These are phyloP conservation scores for Penicillium bovifimosum DNA, from an alignment of 495 filamentous ascomycete species.

Conservation along the genomic window DNA sequence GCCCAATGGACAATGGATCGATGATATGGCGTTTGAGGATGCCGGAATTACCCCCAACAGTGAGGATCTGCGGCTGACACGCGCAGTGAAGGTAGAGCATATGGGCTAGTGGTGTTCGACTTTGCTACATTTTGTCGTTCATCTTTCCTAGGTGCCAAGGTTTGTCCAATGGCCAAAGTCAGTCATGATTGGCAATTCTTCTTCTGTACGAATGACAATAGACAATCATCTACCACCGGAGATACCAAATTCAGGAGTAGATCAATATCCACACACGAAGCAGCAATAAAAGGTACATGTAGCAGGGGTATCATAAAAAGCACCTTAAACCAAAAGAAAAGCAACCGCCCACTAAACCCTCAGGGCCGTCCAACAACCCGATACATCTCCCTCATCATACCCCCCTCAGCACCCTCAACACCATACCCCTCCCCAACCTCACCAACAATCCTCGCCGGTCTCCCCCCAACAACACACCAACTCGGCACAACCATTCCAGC, in stretches of 20 bases:
- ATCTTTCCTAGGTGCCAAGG: not conserved
- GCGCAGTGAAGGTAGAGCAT: conserved; percentile 28
- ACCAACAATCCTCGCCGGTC: conserved; percentile 75
- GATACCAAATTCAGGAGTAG: not conserved
- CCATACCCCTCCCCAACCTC: conserved; percentile 80
- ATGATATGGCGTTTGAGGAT: conserved; percentile 70
- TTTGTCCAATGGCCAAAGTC: not conserved
- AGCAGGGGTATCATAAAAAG: conserved; percentile 22
- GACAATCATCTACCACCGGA: not conserved
- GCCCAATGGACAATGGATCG: conserved; percentile 61
- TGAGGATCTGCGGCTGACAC: conserved; percentile 41
- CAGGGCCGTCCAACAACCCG: conserved; percentile 34
- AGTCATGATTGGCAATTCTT: not conserved
- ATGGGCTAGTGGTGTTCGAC: conserved; percentile 22
- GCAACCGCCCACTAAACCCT: conserved; percentile 6
- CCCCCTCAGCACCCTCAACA: conserved; percentile 45
- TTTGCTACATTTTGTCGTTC: not conserved
- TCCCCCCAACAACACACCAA: conserved; percentile 77
- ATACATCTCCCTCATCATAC: conserved; percentile 45
- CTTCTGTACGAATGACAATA: not conserved
- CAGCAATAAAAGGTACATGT: not conserved
- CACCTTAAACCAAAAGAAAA: conserved; percentile 7
- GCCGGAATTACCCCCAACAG: conserved; percentile 36
- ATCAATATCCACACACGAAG: not conserved
- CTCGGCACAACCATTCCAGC: conserved; percentile 86